These are phyloP conservation scores for Hydnum rufescens DNA, from an alignment of 768 basidiomycete genomes.

Conservation along the genomic window DNA sequence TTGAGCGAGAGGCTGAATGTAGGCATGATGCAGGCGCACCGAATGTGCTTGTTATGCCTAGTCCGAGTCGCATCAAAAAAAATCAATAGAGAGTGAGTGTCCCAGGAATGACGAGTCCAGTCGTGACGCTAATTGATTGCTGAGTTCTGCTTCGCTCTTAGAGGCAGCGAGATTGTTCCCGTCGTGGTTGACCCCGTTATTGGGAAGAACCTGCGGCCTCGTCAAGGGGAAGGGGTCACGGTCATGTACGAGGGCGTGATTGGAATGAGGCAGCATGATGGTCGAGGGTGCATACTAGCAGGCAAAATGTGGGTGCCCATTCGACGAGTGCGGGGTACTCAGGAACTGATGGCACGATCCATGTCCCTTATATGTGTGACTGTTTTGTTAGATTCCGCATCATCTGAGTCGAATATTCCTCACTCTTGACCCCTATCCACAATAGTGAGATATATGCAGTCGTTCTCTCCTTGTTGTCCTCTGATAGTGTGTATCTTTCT, in stretches of 20 bases:
- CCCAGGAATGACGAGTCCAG: neutral
- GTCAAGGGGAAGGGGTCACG: slow-evolving; percentile 76
- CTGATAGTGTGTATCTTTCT: too few species aligned
- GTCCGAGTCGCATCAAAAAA: slow-evolving; percentile 49
- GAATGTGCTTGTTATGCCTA: slow-evolving; percentile 72
- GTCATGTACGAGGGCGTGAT: slow-evolving; percentile 95
- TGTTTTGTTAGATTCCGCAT: too few species aligned
- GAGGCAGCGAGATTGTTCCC: slow-evolving; percentile 27
- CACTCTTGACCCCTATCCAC: too few species aligned
- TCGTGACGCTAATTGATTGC: neutral
- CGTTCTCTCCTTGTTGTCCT: too few species aligned
- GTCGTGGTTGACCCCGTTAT: slow-evolving; percentile 88
- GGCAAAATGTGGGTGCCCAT: slow-evolving; percentile 82
- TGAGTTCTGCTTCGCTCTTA: slow-evolving; percentile 18
- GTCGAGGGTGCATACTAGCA: slow-evolving; percentile 86
- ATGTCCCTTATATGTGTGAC: neutral
- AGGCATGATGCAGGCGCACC: slow-evolving; percentile 63
- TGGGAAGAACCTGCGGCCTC: slow-evolving; percentile 52
- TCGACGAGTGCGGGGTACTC: slow-evolving; percentile 55
- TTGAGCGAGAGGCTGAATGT: neutral
- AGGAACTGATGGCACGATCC: too few species aligned
- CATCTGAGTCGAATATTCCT: too few species aligned
- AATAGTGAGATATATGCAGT: too few species aligned
- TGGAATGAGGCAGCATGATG: slow-evolving; percentile 75
- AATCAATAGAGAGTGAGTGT: slow-evolving; percentile 52